A percentile compares a stretch with the other conserved stretches of the same genome.
phyloP scores from a whole-genome alignment of 768 basidiomycete genomes.

The Podaxis sp. region DNA sequence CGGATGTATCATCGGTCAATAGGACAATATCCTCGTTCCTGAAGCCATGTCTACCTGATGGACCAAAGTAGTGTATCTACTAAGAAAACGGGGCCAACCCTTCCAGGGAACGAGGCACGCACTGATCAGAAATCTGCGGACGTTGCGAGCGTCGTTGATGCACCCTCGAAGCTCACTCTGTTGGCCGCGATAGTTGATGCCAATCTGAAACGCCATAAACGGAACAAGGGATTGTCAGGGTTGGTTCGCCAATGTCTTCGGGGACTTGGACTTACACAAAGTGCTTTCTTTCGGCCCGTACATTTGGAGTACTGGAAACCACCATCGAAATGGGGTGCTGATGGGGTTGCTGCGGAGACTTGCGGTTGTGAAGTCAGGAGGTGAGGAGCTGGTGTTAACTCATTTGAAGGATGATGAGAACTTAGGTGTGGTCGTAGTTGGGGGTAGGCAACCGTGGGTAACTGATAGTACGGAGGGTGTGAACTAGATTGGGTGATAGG shows the following conservation, averaged over 20 bases:
- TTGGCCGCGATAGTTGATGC: conserved; percentile 75
- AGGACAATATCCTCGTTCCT: conserved; percentile 62
- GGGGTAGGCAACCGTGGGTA: conserved; percentile 6
- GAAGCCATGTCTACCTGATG: conserved; percentile 44
- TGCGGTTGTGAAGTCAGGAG: conserved; percentile 12
- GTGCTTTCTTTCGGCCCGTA: conserved; percentile 73
- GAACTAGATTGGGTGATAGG: conserved; percentile 18
- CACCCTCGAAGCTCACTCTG: conserved; percentile 67
- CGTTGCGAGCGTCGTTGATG: conserved; percentile 75
- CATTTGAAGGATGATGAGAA: conserved; percentile 12
- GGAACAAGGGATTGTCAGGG: neutral
- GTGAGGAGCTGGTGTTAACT: neutral
- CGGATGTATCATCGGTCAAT: conserved; percentile 58
- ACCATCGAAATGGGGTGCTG: conserved; percentile 23
- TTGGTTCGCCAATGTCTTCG: neutral
- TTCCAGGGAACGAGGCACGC: conserved; percentile 17
- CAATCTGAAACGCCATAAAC: conserved; percentile 47
- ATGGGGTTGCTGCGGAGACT: conserved; percentile 9
- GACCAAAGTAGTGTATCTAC: neutral
- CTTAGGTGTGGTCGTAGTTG: conserved; percentile 1
- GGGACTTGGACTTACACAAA: conserved; percentile 56
- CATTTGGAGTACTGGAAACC: conserved; percentile 76
- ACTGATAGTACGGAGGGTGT: conserved; percentile 11
- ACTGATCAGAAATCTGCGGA: conserved; percentile 68
- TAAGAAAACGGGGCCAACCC: neutral